Base-by-base conservation (phyloP, 2,329 filamentous ascomycete species). In the Neofusicoccum umdonicola region DNA sequence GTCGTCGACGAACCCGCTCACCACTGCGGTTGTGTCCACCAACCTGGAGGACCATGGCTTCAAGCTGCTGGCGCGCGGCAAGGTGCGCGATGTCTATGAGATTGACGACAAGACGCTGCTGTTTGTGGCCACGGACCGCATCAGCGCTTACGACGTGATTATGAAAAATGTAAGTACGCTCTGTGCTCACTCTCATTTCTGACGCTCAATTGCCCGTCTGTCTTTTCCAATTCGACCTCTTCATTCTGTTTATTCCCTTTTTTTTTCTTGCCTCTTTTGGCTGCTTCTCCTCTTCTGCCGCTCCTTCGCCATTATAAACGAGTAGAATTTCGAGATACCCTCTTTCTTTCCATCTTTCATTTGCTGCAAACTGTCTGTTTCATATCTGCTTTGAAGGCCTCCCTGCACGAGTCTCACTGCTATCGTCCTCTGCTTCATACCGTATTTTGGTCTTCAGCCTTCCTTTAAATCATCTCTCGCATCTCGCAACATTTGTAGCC, bases 121-220 rank as follows among this genome's bases (percentile, higher is more conserved):
- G 64, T 94, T 97, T 74, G 88, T 93, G 63, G 90, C 91, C 27
- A 90, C 91, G 13, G 93, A 97, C 80, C 90, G 95, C 69, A 95
- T 97, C 76, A 97, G 92, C 27, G 95, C 95, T 64, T 98, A 94
- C 82, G 94, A 98, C 84, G 92, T 96, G 71, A 87, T 96, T 71
- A 88, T 96, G 84, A 81, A 86, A 71, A 97, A 95, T 79, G 88
- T 88, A 76, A 73, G 78, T 68, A 35, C 81, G 85, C 37, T 48
- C 17, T 17, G 11, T 58, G 3, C 19, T 37, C 12, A 12, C 3
- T 11, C 4, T 47, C 17, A 12, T 35, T 47, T 44, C 1, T 19
- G 15, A 27, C 11, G 12, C 11, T 12, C 2, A 17, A 17, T 47
- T 12, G 12, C 13, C 41, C n/a, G 11, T 11, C 8, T 12, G 7